These are phyloP conservation scores for Pichia sporocuriosa DNA, from an alignment of 805 yeast species.

Conservation along the genomic window DNA sequence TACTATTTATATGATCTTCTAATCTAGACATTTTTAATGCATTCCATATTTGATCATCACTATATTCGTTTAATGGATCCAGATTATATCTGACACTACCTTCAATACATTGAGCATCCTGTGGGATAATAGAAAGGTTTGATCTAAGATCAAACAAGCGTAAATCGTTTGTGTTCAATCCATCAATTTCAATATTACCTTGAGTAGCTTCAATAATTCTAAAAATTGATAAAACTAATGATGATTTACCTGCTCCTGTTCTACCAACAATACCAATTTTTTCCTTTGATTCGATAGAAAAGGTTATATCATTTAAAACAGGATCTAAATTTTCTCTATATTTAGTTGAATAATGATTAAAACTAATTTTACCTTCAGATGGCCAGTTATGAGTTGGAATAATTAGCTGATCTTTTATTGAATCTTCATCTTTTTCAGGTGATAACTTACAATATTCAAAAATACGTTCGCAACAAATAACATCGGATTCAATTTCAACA, in stretches of 20 bases:
- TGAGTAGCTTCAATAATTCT: constrained; percentile 51
- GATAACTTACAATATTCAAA: constrained; percentile 74
- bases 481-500: constrained; percentile 57
- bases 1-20: constrained; percentile 37
- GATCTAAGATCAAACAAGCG: constrained; percentile 51
- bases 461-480: constrained; percentile 86
- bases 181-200: constrained; percentile 53
- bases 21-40: constrained; percentile 53
- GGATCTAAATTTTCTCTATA: constrained; percentile 55
- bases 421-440: constrained; percentile 66
- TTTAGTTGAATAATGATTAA: constrained; percentile 48
- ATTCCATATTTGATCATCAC: constrained; percentile 51
- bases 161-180: constrained; percentile 41
- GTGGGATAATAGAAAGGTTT: constrained; percentile 58
- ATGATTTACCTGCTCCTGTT: constrained; percentile 72
- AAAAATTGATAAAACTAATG: constrained; percentile 54
- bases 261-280: constrained; percentile 72
- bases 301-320: constrained; percentile 42
- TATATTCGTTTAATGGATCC: constrained; percentile 50
- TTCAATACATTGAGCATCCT: constrained; percentile 60
- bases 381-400: constrained; percentile 50
- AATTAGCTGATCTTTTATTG: constrained; percentile 29
- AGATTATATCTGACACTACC: constrained; percentile 57
- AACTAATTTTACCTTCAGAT: constrained; percentile 39
- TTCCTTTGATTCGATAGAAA: constrained; percentile 46